Base-by-base conservation (phyloP, 139 green algal genomes). In the Microglena sp. region DNA sequence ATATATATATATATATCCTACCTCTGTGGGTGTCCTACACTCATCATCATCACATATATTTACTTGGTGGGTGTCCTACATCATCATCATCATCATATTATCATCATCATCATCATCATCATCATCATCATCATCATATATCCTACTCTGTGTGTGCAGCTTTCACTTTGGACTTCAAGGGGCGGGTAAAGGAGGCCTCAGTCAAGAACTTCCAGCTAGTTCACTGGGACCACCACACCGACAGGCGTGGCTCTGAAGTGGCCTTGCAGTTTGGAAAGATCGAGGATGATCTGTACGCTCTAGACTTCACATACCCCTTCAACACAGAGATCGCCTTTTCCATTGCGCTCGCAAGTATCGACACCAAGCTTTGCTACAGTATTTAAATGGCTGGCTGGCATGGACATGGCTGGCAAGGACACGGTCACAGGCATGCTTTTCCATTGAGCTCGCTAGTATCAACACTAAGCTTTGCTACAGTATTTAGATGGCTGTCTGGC, bases 161-260 rank as follows among this genome's bases (percentile, higher is more conserved):
- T 34, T 96, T 90, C 81, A 96, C 87, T 68, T 82, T 98, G 43
- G 95, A 98, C 77, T 98, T 98, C 75, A 82, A 91, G 33, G 92
- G 90, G 3, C 78, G 92, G 5, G 90, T 97, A 26, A 95, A 88
- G 46, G 75, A 89, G 32, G 74, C 86, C 1, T 86, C 64, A 6
- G 84, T 96, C 2, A 98, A 98, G 72, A 98, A 98, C 76, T 97
- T 98, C 77, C 92, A 98, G 88, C 82, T 97, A 33, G 75, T 89
- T 21, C 27, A 75, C 44, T 85, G 78, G 78, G 70, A 85, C 72
- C 78, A 82, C 43, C 87, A 88, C 57, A 77, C 68, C 31, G 72
- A 86, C 40, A 45, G 72, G 29, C 73, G 88, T 40, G 74, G 85
- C 29, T 59, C 54, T 2, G 76, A 89, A 35, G 45, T 82, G 71